phyloP scores from a whole-genome alignment of 1,139 yeast genomes.

The Hanseniaspora gamundiae region DNA sequence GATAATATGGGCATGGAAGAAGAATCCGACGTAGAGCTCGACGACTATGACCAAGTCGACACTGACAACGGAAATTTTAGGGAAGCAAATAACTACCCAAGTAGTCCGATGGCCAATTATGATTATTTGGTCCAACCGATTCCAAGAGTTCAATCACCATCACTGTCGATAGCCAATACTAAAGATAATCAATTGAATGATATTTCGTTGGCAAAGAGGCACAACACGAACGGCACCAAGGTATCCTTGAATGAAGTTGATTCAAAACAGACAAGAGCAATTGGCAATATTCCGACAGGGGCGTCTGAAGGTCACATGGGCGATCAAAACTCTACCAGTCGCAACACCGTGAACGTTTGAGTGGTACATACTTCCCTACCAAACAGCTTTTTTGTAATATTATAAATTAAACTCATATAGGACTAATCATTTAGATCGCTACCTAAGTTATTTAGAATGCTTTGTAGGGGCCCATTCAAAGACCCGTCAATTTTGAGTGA shows the following conservation, averaged over 20 bases:
- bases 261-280: no score
- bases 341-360: no score
- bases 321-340: no score
- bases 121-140: not conserved
- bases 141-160: not conserved
- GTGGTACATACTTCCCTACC: no score
- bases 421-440: not conserved
- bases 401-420: not conserved
- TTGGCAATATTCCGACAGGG: no score
- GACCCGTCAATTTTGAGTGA: conserved; percentile 24
- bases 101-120: not conserved
- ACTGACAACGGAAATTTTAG: not conserved
- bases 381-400: no score
- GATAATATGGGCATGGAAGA: conserved; percentile 8
- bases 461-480: conserved; percentile 25
- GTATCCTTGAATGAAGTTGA: no score
- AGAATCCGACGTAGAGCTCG: conserved; percentile 13
- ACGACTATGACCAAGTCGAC: conserved; percentile 6
- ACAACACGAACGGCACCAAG: no score
- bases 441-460: conserved; percentile 8
- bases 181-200: not conserved
- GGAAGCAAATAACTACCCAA: not conserved
- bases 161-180: not conserved
- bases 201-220: not conserved
- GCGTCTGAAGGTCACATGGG: no score